phyloP scores from a whole-genome alignment of 768 basidiomycete species.

The Trametes meyenii region DNA sequence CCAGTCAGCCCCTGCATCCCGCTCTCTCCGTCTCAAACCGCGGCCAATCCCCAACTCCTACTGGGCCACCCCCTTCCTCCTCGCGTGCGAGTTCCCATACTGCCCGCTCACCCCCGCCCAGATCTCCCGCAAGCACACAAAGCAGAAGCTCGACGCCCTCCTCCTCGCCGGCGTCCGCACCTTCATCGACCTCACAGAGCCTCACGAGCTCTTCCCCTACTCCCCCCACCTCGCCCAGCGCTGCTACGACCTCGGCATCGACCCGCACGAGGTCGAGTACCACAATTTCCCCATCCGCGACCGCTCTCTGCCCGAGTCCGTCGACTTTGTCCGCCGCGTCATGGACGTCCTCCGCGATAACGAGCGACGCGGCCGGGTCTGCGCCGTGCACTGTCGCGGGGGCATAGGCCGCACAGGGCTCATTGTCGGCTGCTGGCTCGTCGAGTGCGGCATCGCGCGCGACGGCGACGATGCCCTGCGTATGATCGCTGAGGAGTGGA shows the following conservation, averaged over 20 bases:
- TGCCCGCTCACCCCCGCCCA: conserved; percentile 35
- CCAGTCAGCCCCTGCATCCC: conserved; percentile 14
- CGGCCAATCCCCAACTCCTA: conserved; percentile 85
- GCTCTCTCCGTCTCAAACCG: conserved; percentile 26
- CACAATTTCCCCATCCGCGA: conserved; percentile 81
- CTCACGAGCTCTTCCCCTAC: conserved; percentile 74
- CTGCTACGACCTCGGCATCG: conserved; percentile 58
- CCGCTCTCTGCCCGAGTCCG: conserved; percentile 63
- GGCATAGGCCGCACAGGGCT: conserved; percentile 72
- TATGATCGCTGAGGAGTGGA: conserved; percentile 71
- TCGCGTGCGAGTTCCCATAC: conserved; percentile 84
- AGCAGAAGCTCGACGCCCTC: conserved; percentile 74
- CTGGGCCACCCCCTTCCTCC: conserved; percentile 73
- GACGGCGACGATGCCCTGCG: conserved; percentile 66
- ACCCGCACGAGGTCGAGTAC: conserved; percentile 61
- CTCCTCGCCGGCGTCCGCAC: conserved; percentile 74
- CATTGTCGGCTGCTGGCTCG: conserved; percentile 76
- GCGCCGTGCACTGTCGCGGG: conserved; percentile 80
- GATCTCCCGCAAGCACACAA: conserved; percentile 38
- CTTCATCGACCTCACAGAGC: conserved; percentile 84
- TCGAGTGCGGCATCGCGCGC: conserved; percentile 62
- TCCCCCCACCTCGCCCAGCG: conserved; percentile 54
- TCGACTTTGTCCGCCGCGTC: conserved; percentile 59
- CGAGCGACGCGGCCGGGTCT: conserved; percentile 56
- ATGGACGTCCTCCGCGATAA: conserved; percentile 64